These are phyloP conservation scores for Clarireedia sp. DNA, from an alignment of 2,329 filamentous ascomycete species.

Conservation along the genomic window DNA sequence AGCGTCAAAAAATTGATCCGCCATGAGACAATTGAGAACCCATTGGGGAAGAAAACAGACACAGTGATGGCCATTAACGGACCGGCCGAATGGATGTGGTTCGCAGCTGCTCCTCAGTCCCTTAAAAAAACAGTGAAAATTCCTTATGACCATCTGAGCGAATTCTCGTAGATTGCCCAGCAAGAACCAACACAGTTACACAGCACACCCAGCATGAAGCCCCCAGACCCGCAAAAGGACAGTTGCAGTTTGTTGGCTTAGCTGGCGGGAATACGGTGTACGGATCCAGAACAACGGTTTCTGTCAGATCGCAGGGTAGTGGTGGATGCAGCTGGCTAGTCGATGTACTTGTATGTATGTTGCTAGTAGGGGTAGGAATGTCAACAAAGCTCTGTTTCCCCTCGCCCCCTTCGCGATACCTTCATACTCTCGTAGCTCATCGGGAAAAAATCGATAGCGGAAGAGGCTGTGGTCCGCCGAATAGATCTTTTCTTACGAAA, in stretches of 20 bases:
- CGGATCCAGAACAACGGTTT: conserved; percentile 1
- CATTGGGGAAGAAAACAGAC: neutral
- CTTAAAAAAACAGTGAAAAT: neutral
- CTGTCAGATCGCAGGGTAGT: neutral
- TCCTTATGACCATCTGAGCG: neutral
- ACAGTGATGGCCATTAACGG: neutral
- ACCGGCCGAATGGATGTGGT: neutral
- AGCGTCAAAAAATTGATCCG: neutral
- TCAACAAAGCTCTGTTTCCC: neutral
- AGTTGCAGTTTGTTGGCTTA: conserved; percentile 5
- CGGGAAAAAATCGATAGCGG: too few species aligned
- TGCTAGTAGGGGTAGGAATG: neutral
- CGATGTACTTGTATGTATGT: too few species aligned
- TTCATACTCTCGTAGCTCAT: too few species aligned
- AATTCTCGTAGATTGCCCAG: neutral
- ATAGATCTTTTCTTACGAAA: too few species aligned
- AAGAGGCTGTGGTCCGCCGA: too few species aligned
- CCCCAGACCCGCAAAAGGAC: neutral
- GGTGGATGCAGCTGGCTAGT: too few species aligned
- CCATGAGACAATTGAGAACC: neutral
- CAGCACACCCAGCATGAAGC: neutral
- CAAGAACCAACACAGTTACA: neutral
- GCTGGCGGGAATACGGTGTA: conserved; percentile 5
- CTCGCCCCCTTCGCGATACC: too few species aligned
- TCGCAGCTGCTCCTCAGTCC: neutral